Evolutionary conservation across 2,329 filamentous ascomycete species (phyloP), one percentile per base, ranked within the genome.

Genomic region (Aureobasidium melanogenum): DNA sequence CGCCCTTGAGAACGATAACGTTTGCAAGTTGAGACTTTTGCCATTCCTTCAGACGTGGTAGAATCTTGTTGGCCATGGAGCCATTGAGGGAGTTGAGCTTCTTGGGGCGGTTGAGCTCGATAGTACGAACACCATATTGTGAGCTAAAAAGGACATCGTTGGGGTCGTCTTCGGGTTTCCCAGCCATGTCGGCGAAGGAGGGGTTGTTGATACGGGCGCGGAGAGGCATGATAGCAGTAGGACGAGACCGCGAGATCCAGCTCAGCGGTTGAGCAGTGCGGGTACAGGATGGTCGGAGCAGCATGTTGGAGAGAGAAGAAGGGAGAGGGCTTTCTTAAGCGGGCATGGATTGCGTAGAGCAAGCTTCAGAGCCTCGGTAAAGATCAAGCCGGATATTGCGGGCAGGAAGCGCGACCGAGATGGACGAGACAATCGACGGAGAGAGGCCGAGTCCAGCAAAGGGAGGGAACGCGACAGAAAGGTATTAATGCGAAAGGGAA

Each of bases 21-120:
- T 96, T 96, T 61, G 94, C 92, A 77, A 99, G 81, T 71, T 96
- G 88, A 30, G 93, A 97, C 76, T 95, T 94, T 70, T 89, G 85
- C 92, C 92, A 99, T 80, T 97, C 93, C 70, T 82, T 61, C 71
- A 99, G 75, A 62, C 94, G 84, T 24, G 93, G 92, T 50, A 91
- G 79, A 68, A 99, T 97, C 79, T 99, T 97, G 69, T 89, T 85
- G 65, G 88, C 89, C 95, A 99, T 99, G 62, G 92, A 97, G 57
- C 82, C 89, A 74, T 95, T 92, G 67, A 99, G 84, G 28, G 93
- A 88, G 77, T 99, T 97, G 73, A 91, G 83, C 79, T 97, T 96
- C 71, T 84, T 82, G 6, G 93, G 94, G 63, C 94, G 87, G 79
- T 99, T 99, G 67, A 99, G 88, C 77, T 96, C 88, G 71, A 99